Conservation (phyloP, 2,329 filamentous ascomycete genomes). For the Coleophoma eucalyptorum region DNA sequence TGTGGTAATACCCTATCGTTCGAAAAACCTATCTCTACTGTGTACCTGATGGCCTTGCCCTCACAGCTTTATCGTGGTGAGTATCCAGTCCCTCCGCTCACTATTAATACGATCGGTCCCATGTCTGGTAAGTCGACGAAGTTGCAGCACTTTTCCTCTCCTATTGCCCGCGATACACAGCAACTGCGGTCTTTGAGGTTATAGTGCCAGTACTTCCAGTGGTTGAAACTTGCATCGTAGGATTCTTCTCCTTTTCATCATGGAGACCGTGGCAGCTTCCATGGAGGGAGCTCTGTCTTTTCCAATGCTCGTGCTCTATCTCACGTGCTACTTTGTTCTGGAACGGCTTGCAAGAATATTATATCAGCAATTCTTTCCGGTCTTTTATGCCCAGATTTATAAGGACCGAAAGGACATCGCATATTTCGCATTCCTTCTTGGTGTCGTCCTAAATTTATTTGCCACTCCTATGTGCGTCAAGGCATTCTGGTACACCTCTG, state of each 20-base stretch:
- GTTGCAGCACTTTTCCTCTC: too few relatives aligned
- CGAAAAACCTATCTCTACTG: too few relatives aligned
- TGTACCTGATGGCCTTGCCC: too few relatives aligned
- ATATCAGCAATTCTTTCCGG: background rate
- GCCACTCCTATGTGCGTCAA: conserved; percentile 4
- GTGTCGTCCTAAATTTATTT: conserved; percentile 4
- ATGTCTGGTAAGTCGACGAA: too few relatives aligned
- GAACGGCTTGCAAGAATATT: background rate
- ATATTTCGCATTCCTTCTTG: conserved; percentile 8
- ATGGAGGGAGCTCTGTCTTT: background rate
- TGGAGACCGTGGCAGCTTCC: background rate
- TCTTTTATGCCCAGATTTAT: background rate
- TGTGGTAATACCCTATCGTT: too few relatives aligned
- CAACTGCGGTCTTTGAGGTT: too few relatives aligned
- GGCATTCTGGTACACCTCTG: conserved; percentile 1
- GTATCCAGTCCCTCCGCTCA: too few relatives aligned
- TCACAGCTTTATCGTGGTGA: too few relatives aligned
- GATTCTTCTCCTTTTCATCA: background rate
- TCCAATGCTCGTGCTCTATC: background rate
- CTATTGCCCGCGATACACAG: too few relatives aligned
- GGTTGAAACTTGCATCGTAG: background rate
- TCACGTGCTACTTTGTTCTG: conserved; percentile 1
- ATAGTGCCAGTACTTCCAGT: too few relatives aligned
- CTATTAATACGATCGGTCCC: too few relatives aligned
- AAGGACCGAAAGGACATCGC: conserved; percentile 4